A percentile compares a stretch with the other conserved stretches of the same genome.
phyloP scores from a whole-genome alignment of 345 rosid species.

The Lenwebbia sp. region DNA sequence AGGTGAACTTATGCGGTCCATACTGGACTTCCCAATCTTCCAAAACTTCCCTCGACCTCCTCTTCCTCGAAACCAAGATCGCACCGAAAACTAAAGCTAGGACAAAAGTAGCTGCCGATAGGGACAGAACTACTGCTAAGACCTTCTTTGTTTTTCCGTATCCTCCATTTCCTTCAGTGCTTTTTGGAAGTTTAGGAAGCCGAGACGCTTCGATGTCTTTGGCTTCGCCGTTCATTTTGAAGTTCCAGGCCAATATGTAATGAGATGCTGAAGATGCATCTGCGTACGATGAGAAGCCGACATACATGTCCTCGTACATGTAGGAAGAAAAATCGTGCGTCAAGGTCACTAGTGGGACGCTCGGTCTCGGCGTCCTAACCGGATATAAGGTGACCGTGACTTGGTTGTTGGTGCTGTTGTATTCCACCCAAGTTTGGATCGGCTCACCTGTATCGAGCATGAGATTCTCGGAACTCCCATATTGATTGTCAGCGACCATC shows the following conservation, averaged over 20 bases:
- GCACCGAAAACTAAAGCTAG: not conserved
- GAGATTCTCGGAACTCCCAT: not conserved
- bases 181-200: not conserved
- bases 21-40: not conserved
- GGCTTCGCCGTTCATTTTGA: not conserved
- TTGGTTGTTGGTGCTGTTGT: not conserved
- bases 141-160: not conserved
- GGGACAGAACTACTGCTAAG: not conserved
- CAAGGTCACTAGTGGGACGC: not conserved
- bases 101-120: not conserved
- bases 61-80: not conserved
- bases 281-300: not conserved
- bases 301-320: not conserved
- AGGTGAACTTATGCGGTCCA: conserved; percentile 15
- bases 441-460: not conserved
- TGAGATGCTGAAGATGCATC: not conserved
- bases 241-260: not conserved
- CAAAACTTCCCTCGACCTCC: not conserved
- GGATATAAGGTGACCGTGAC: not conserved
- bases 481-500: not conserved
- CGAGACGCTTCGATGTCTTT: not conserved
- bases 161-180: not conserved
- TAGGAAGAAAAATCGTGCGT: not conserved
- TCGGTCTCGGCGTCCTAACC: not conserved
- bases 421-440: not conserved